These are phyloP conservation scores for Aspergillus hortae DNA, from an alignment of 2,329 filamentous ascomycete species.

Conservation along the genomic window DNA sequence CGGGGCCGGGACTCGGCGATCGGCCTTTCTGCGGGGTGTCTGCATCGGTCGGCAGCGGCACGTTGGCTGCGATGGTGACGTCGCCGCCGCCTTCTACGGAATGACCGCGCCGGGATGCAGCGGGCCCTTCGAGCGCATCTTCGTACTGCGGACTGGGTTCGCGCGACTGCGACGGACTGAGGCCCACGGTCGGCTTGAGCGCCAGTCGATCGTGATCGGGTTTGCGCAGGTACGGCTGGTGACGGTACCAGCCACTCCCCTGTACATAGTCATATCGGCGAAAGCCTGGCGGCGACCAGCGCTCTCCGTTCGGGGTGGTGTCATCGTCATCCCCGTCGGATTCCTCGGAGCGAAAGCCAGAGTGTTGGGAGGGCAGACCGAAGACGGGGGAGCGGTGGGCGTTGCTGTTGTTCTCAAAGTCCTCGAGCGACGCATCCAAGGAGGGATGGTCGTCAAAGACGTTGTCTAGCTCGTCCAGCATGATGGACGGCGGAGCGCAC, in stretches of 20 bases:
- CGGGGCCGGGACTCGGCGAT: slow-evolving; percentile 52
- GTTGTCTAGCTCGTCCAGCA: slow-evolving; percentile 47
- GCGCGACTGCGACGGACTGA: slow-evolving; percentile 52
- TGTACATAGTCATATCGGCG: slow-evolving; percentile 46
- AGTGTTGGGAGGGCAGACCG: slow-evolving; percentile 57
- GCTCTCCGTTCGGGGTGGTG: slow-evolving; percentile 39
- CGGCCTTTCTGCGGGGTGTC: slow-evolving; percentile 56
- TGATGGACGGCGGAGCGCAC: slow-evolving; percentile 36
- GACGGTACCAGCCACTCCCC: slow-evolving; percentile 55
- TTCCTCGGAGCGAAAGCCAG: slow-evolving; percentile 58
- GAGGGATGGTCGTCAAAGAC: slow-evolving; percentile 58
- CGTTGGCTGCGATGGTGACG: slow-evolving; percentile 40
- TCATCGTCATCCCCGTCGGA: slow-evolving; percentile 43
- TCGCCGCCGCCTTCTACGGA: slow-evolving; percentile 24
- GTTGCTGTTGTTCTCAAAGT: slow-evolving; percentile 55
- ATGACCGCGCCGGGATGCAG: slow-evolving; percentile 24
- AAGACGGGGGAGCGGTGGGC: slow-evolving; percentile 50
- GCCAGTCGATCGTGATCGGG: slow-evolving; percentile 34
- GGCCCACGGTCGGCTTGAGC: slow-evolving; percentile 38
- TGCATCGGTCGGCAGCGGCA: slow-evolving; percentile 53
- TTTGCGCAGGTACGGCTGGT: slow-evolving; percentile 47
- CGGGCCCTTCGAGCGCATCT: slow-evolving; percentile 48
- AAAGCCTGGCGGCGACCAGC: slow-evolving; percentile 66
- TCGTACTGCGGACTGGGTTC: slow-evolving; percentile 60
- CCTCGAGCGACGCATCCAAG: slow-evolving; percentile 58